Base-by-base conservation (phyloP, 164 flowering plant genomes). In the Houttuynia cordata region DNA sequence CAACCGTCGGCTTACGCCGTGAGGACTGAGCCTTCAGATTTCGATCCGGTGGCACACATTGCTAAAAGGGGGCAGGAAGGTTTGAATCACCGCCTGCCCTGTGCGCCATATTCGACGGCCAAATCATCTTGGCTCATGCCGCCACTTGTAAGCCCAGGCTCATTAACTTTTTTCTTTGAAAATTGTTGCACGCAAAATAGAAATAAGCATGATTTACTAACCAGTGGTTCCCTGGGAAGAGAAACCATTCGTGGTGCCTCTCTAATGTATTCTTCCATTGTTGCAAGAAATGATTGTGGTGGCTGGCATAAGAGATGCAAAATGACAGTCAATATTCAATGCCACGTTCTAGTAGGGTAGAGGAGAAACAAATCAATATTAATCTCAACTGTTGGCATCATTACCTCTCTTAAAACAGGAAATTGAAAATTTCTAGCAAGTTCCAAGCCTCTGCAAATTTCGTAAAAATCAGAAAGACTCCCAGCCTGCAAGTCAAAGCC, bases 361-460 rank as follows among this genome's bases (percentile, higher is more conserved):
- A 22, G n/a, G n/a, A n/a, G n/a, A n/a, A n/a, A n/a, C n/a, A n/a
- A n/a, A n/a, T 49, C 34, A 24, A 14, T 22, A 20, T 34, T 8
- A 20, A 20, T 39, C 39, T 19, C 8, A 53, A 19, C 21, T 30
- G 45, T 21, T 6, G 64, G 59, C 60, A 58, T 24, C n/a, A 41
- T 59, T 77, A 94, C 99, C 93, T 94, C 97, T 77, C 81, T 75
- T 70, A 94, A 74, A 56, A 71, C 80, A 56, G 99, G 99, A 75
- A 91, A 91, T 80, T 94, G 99, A 73, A 94, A 94, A 71, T 94
- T 94, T 65, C 99, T 81, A 62, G 97, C 99, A 70, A 94, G 96
- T 71, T 88, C 97, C 80, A 94, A 75, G 37, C 96, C 96, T 81
- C 81, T 87, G 77, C 96, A 88, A 61, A 82, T 70, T 67, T 91